Conservation (phyloP, 345 rosid genomes). For the Mangifera indica region DNA sequence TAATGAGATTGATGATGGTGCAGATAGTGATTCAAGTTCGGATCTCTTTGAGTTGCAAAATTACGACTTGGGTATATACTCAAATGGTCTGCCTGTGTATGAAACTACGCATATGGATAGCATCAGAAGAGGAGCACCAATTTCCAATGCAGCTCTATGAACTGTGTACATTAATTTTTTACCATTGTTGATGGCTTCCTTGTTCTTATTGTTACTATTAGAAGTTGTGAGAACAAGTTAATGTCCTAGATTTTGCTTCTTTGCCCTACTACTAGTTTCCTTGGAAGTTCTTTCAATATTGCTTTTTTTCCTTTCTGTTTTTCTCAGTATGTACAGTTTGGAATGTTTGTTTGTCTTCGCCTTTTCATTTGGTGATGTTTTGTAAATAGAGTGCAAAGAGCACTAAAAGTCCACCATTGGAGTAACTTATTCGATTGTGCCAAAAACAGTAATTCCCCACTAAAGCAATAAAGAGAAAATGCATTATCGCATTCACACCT, state of each 20-base stretch:
- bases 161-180: conserved; percentile 17
- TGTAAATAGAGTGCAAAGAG: conserved; percentile 5
- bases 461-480: conserved; percentile 12
- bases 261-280: neutral
- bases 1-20: conserved; percentile 51
- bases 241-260: conserved; percentile 19
- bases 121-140: conserved; percentile 65
- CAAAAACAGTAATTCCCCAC: conserved; percentile 21
- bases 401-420: neutral
- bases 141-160: conserved; percentile 44
- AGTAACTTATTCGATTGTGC: conserved; percentile 19
- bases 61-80: conserved; percentile 60
- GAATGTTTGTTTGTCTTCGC: conserved; percentile 32
- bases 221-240: conserved; percentile 11
- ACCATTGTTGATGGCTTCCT: conserved; percentile 9
- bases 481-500: conserved; percentile 6
- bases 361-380: conserved; percentile 18
- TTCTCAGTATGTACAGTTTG: conserved; percentile 27
- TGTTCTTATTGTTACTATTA: conserved; percentile 13
- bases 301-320: neutral
- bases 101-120: conserved; percentile 77
- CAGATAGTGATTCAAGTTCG: conserved; percentile 92
- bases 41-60: conserved; percentile 89
- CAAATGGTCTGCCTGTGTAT: conserved; percentile 80
- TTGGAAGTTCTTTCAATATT: conserved; percentile 15